Percentiles rank a stretch among this genome's conserved stretches.
phyloP scores from a whole-genome alignment of 1,284 basidiomycete species.

The Rhodofomes roseus region DNA sequence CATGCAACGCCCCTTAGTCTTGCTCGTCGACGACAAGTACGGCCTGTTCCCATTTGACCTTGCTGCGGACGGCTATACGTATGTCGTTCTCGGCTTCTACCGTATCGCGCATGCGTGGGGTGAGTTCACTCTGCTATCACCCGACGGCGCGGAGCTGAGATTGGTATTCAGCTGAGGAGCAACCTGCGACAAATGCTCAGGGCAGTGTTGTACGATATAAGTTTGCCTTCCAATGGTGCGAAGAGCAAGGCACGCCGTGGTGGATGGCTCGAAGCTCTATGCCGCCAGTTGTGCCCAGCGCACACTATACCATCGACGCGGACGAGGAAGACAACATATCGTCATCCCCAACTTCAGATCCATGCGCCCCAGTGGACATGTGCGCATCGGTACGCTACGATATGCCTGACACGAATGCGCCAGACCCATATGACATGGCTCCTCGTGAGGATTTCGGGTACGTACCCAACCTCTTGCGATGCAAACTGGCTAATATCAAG shows the following conservation, averaged over 20 bases:
- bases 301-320: background rate
- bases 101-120: conserved; percentile 71
- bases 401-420: too few species aligned
- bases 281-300: background rate
- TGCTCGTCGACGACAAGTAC: conserved; percentile 72
- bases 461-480: background rate
- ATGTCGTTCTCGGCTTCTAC: conserved; percentile 72
- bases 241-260: conserved; percentile 61
- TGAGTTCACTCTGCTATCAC: conserved; percentile 31
- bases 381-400: background rate
- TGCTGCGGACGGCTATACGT: conserved; percentile 45
- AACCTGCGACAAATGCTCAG: conserved; percentile 40
- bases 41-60: conserved; percentile 67
- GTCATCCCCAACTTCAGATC: background rate
- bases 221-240: conserved; percentile 78
- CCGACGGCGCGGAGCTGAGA: background rate
- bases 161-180: conserved; percentile 53
- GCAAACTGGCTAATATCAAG: background rate
- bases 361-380: background rate
- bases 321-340: background rate
- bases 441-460: background rate
- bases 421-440: background rate
- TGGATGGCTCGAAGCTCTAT: conserved; percentile 32
- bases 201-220: conserved; percentile 65
- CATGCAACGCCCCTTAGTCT: conserved; percentile 51